Base-by-base conservation (phyloP, 1,284 basidiomycete genomes). In the Ganoderma meredithae region DNA sequence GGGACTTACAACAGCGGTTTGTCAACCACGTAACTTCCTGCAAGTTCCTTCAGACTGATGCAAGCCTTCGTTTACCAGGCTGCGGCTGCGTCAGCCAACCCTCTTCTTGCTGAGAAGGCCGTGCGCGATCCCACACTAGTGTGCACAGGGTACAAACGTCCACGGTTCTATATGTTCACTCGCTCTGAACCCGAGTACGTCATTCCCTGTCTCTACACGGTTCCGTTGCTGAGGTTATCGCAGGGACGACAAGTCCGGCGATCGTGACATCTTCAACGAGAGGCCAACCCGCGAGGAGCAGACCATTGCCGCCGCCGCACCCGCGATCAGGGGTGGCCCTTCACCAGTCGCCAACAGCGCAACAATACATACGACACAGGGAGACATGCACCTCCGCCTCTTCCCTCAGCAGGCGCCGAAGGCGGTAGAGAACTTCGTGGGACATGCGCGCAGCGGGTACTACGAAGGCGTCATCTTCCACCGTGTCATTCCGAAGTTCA, bases 231-330 rank as follows among this genome's bases (percentile, higher is more conserved):
- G 33, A 62, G 39, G 62, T 27, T 10, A 39, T 19, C 47, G 43
- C 75, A 96, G 94, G 78, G 95, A 98, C 71, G 90, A 88, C 77
- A 95, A 93, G 79, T 90, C 90, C 1, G 92, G 90, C 33, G 97
- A 99, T 73, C 91, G 98, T 60, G 98, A 99, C 75, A 93, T 99
- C 67, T 99, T 99, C 88, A 99, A 99, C 81, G 98, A 99, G 81
- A 89, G 94, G 63, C 98, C 98, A 0, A 99, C 97, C 1, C 89
- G 96, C 65, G 98, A 99, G 78, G 98, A 99, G 78, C 95, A 96
- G 78, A 93, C 91, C n/a, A 89, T 97, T 61, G 95, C 96, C 1
- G 83, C 93, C 0, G 86, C 94, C 1, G 85, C 89, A 5, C 83
- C 86, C 1, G 81, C 83, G 2, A 80, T 83, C 39, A 82, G 83